Base-by-base conservation (phyloP, 1,139 yeast species). In the Zygosaccharomyces pseudobailii region DNA sequence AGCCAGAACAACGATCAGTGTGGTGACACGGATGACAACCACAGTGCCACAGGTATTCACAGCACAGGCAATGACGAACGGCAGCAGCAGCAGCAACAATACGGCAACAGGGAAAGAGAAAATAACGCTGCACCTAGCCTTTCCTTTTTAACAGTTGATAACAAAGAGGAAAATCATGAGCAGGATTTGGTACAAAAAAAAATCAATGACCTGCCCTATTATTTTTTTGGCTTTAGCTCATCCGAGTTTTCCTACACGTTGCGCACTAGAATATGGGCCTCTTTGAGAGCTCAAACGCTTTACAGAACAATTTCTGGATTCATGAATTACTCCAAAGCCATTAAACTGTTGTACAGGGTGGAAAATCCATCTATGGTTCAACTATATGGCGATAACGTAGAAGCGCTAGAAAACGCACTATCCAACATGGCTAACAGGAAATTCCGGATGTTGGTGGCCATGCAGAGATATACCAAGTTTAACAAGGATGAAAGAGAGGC, bases 201-300 rank as follows among this genome's bases (percentile, higher is more conserved):
- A 49, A 68, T 73, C 24, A 74, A 75, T 46, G 87, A 85, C 53
- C 62, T 87, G 36, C 94, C 95, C 0, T 80, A 74, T 48, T 78
- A 83, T 52, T 80, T 83, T 55, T 68, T 86, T 48, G 96, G 96
- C 0, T 87, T 84, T 63, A 81, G 80, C 51, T 70, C 76, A 9
- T 74, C 87, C 0, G 72, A 78, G 6, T 82, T 85, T 0, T 82
- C 80, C 48, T 78, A 75, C 53, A 75, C 79, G 1, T 61, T 84
- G 49, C 69, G 94, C 58, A 85, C 95, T 1, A 72, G 95, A 56
- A 74, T 86, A 1, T 87, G 95, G 95, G 85, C 94, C 0, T 85
- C 95, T 0, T 67, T 83, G 45, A 71, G 95, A 55, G 77, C 87
- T 2, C 95, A 87, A 59, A 87, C 95, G 0, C 69, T 87, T 42